These are phyloP conservation scores for Novakomyces olei DNA, from an alignment of 805 yeast species.

Conservation along the genomic window DNA sequence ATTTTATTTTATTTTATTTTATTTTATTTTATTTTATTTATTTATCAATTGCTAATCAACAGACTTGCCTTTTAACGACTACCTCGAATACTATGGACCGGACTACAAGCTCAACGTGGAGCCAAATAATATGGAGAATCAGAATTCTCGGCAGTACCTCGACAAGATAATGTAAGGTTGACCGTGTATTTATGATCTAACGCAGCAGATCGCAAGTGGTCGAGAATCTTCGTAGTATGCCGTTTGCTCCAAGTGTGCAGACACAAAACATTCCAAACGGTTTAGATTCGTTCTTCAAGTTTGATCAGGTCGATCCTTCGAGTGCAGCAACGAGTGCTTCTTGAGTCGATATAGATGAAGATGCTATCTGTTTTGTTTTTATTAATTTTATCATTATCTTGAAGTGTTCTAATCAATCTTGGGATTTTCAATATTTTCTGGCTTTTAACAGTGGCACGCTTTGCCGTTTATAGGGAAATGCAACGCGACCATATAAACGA, in stretches of 20 bases:
- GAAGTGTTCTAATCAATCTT: too few species aligned
- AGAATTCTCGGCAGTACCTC: conserved; percentile 78
- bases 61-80: conserved; percentile 83
- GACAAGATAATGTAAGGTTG: conserved; percentile 31
- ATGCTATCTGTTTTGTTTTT: too few species aligned
- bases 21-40: not conserved
- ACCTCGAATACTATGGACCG: conserved; percentile 93
- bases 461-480: too few species aligned
- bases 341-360: conserved; percentile 57
- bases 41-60: conserved; percentile 4
- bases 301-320: too few species aligned
- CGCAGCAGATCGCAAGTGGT: conserved; percentile 41
- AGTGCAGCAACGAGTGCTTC: too few species aligned
- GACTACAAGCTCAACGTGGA: conserved; percentile 87
- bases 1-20: not conserved
- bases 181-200: too few species aligned
- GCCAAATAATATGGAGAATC: conserved; percentile 90
- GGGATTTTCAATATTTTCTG: too few species aligned
- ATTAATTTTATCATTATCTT: too few species aligned
- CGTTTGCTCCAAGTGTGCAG: conserved; percentile 93
- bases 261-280: conserved; percentile 75
- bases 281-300: too few species aligned
- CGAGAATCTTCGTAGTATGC: conserved; percentile 64
- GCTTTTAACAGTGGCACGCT: too few species aligned
- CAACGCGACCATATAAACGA: too few species aligned